Evolutionary conservation across 768 basidiomycete genomes (phyloP).

Genomic region (Mycena maculata): DNA sequence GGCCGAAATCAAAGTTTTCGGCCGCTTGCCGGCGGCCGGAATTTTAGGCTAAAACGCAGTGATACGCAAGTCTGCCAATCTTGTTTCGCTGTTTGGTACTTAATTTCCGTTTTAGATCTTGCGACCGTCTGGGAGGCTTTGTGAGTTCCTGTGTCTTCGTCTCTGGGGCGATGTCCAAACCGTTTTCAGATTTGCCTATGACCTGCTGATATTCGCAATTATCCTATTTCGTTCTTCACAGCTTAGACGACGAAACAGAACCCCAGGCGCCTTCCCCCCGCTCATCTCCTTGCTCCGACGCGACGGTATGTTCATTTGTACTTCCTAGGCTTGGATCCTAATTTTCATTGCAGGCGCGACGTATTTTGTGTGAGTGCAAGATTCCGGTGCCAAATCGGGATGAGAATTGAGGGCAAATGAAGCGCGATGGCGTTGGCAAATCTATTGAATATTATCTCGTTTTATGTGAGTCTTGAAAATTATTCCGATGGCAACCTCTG

Average conservation of each 20-base stretch:
- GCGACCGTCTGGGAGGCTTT: conserved; percentile 7
- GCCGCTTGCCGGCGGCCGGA: background rate
- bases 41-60: background rate
- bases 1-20: no score
- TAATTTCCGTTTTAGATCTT: background rate
- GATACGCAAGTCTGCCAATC: background rate
- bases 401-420: background rate
- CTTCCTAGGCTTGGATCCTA: background rate
- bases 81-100: background rate
- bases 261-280: background rate
- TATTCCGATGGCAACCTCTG: background rate
- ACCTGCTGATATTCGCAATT: conserved; percentile 7
- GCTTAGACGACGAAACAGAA: background rate
- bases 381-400: background rate
- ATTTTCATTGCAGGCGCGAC: background rate
- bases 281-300: conserved; percentile 1
- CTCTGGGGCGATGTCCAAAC: background rate
- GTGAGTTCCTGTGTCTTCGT: background rate
- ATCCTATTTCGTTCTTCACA: background rate
- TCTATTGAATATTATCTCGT: background rate
- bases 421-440: conserved; percentile 11
- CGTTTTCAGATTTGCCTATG: background rate
- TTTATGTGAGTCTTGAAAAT: background rate
- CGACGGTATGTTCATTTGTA: background rate
- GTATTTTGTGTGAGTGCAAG: conserved; percentile 8